These are phyloP conservation scores for Huiozyma naganishii DNA, from an alignment of 805 yeast genomes.

Conservation along the genomic window DNA sequence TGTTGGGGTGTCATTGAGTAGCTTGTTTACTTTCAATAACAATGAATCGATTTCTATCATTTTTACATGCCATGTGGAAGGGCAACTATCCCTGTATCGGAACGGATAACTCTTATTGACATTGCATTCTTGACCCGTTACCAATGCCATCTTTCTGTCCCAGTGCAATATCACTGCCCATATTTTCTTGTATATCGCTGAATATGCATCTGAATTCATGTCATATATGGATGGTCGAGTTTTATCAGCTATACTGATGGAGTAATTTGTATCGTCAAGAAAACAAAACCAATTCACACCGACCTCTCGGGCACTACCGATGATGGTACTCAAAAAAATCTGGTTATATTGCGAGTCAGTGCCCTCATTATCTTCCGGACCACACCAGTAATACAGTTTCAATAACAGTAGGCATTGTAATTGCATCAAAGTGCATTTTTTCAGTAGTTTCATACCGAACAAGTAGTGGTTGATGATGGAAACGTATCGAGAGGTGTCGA, in stretches of 20 bases:
- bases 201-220: conserved; percentile 10
- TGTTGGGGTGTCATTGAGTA: conserved; percentile 14
- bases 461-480: conserved; percentile 18
- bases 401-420: conserved; percentile 20
- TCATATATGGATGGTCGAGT: conserved; percentile 13
- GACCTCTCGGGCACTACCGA: conserved; percentile 20
- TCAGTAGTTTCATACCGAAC: conserved; percentile 15
- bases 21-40: conserved; percentile 11
- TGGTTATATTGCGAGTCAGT: conserved; percentile 19
- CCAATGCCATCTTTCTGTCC: conserved; percentile 23
- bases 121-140: conserved; percentile 23
- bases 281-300: conserved; percentile 22
- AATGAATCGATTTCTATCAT: conserved; percentile 12
- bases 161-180: conserved; percentile 22
- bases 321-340: conserved; percentile 21
- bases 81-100: conserved; percentile 1
- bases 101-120: conserved; percentile 16
- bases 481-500: conserved; percentile 17
- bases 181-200: conserved; percentile 11
- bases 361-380: conserved; percentile 28
- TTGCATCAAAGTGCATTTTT: conserved; percentile 23
- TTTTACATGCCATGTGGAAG: conserved; percentile 13
- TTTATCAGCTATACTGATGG: conserved; percentile 10
- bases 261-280: conserved; percentile 8
- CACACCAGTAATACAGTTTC: conserved; percentile 26